A percentile compares a stretch with the other conserved stretches of the same genome.
Evolutionary conservation across 129 eudicot genomes (phyloP).

Genomic region (Sambucus nigra): DNA sequence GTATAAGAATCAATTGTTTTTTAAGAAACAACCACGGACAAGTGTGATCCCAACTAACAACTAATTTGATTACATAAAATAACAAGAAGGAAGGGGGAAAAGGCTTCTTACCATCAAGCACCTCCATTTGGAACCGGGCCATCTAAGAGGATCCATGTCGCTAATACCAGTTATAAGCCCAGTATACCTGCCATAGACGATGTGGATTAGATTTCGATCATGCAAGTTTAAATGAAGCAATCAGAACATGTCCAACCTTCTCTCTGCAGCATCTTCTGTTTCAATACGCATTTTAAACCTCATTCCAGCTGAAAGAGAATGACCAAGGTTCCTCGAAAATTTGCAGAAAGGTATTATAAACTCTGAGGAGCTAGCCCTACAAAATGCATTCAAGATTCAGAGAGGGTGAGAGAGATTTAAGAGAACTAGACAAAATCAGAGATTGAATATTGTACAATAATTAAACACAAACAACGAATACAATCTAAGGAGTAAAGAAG

Average conservation of each 20-base stretch:
- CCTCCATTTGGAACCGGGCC: conserved; percentile 98
- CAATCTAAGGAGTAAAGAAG: too few relatives aligned
- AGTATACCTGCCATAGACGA: conserved; percentile 35
- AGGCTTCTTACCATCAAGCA: conserved; percentile 57
- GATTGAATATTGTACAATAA: too few relatives aligned
- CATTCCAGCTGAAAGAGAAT: conserved; percentile 59
- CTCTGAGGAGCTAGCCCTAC: conserved; percentile 66
- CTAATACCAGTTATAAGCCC: conserved; percentile 60
- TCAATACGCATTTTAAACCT: conserved; percentile 74
- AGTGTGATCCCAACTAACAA: too few relatives aligned
- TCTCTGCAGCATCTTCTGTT: conserved; percentile 76
- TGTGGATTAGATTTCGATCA: conserved; percentile 6
- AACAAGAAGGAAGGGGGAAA: too few relatives aligned
- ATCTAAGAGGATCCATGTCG: conserved; percentile 61
- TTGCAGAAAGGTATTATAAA: conserved; percentile 57
- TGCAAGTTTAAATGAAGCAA: neutral
- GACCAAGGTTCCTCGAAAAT: conserved; percentile 50
- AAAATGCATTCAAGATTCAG: conserved; percentile 6
- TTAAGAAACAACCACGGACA: too few relatives aligned
- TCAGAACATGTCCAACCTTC: conserved; percentile 41
- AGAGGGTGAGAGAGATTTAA: too few relatives aligned
- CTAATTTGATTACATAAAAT: too few relatives aligned
- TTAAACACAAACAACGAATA: too few relatives aligned
- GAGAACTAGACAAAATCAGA: too few relatives aligned
- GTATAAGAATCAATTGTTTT: too few relatives aligned